Evolutionary conservation across 2,329 filamentous ascomycete genomes (phyloP), one percentile per base, ranked within the genome.

Genomic region (Scedosporium boydii): DNA sequence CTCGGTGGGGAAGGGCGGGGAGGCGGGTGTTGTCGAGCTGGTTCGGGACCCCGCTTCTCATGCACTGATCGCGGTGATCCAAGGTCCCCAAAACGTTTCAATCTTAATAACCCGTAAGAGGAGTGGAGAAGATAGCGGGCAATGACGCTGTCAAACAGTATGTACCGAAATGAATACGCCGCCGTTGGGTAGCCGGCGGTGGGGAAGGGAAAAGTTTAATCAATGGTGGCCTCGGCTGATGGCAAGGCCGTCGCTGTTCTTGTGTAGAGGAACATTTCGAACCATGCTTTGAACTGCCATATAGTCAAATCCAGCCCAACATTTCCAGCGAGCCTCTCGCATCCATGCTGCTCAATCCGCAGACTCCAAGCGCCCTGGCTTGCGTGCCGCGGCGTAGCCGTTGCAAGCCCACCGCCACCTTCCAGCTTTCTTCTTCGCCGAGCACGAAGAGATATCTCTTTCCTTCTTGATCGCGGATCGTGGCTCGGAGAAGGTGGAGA

Each of bases 361-460:
- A 79, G 38, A 88, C 80, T 4, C 82, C 83, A 56, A 88, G 75
- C 63, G 83, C 80, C 61, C 84, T 77, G 38, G 82, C 82, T 70
- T 87, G 84, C 3, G 81, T 82, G 4, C 86, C 86, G 61, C 80
- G 80, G 60, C 85, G 76, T 67, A 89, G 72, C 55, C 82, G 78
- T 70, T 87, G 83, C 67, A 89, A 70, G 2, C 84, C 86, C 42
- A 82, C 76, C 1, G 84, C 79, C 26, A 89, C 76, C 78, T 89
- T 89, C 87, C 87, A 89, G 29, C 80, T 81, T 71, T 89, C 86
- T 64, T 84, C 80, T 69, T 88, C 85, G 48, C 79, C 77, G 41
- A 89, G 74, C 9, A 89, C 79, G 69, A 89, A 88, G 42, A 89
- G 72, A 69, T 84, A 88, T 42, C 85, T 79, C 74, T 87, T 87